phyloP scores from a whole-genome alignment of 371 early-diverging fungal species.

The Blakeslea trispora region DNA sequence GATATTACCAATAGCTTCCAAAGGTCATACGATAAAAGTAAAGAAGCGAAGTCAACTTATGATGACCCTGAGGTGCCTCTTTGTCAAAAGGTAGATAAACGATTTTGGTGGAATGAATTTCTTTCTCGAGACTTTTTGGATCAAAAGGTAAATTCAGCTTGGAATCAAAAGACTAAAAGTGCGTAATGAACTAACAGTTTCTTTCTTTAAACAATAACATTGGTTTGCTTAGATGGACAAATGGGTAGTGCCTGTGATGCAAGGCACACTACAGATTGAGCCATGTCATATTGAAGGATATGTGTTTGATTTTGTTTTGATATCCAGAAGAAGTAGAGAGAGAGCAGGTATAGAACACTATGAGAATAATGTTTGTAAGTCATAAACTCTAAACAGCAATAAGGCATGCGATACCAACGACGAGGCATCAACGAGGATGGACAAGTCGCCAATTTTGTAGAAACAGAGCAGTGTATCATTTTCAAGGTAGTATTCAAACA shows the following conservation, averaged over 20 bases:
- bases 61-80: slow-evolving; percentile 18
- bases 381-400: neutral
- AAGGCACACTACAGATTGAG: slow-evolving; percentile 69
- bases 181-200: no score
- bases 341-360: slow-evolving; percentile 45
- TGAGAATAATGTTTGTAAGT: no score
- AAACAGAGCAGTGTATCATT: slow-evolving; percentile 62
- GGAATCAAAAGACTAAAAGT: no score
- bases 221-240: slow-evolving; percentile 46
- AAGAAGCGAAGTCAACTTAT: slow-evolving; percentile 18
- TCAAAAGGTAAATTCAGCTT: slow-evolving; percentile 31
- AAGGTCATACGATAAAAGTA: slow-evolving; percentile 29
- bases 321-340: slow-evolving; percentile 61
- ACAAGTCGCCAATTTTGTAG: slow-evolving; percentile 72
- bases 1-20: slow-evolving; percentile 51
- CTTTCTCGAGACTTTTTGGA: slow-evolving; percentile 50
- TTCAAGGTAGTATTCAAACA: no score
- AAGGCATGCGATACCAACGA: slow-evolving; percentile 65
- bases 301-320: slow-evolving; percentile 56
- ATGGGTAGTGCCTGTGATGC: slow-evolving; percentile 69
- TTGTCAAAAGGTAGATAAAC: slow-evolving; percentile 39
- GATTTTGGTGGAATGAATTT: slow-evolving; percentile 76
- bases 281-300: slow-evolving; percentile 63
- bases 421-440: slow-evolving; percentile 68
- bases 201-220: no score